Evolutionary conservation across 345 rosid species (phyloP).

Genomic region (Salix purpurea): DNA sequence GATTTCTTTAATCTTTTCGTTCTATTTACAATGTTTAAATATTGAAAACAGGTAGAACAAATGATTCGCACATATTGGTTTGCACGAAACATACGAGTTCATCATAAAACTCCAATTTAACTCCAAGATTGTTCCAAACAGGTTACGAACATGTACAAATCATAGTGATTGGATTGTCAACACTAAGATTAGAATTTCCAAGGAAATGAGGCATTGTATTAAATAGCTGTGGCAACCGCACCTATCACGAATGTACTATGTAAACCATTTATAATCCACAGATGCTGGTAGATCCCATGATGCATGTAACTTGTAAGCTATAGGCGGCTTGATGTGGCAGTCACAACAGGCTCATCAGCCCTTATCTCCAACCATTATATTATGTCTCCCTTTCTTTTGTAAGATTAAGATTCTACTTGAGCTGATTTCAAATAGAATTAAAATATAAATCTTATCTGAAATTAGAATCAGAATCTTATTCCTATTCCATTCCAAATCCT

Average conservation of each 20-base stretch:
- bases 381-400: neutral
- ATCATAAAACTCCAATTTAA: neutral
- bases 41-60: neutral
- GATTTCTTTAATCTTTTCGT: neutral
- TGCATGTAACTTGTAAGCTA: neutral
- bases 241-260: neutral
- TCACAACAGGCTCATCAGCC: neutral
- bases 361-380: neutral
- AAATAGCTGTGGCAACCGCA: neutral
- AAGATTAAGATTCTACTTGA: neutral
- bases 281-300: neutral
- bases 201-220: neutral
- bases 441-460: neutral
- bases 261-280: neutral
- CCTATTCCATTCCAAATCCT: neutral
- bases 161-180: neutral
- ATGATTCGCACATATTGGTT: neutral
- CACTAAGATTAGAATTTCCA: neutral
- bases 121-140: neutral
- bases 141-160: neutral
- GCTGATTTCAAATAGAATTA: too few species aligned
- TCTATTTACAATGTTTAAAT: neutral
- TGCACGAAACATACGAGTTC: neutral
- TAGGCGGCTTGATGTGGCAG: neutral
- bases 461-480: neutral